Evolutionary conservation across 1,284 basidiomycete genomes (phyloP), one percentile per base, ranked within the genome.

Genomic region (Phlebopus sp.): DNA sequence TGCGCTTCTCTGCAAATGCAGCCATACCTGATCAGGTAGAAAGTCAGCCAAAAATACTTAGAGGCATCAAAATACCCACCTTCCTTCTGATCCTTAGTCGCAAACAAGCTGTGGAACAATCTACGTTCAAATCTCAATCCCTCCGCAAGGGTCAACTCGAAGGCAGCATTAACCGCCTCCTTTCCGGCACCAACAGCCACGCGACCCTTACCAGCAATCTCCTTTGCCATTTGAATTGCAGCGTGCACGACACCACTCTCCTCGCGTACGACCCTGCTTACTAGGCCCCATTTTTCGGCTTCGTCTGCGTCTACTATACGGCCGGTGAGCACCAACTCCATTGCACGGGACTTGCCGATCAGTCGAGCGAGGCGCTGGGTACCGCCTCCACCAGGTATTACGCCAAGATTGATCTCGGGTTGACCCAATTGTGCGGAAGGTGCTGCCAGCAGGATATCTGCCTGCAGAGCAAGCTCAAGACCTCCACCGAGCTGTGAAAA

Each of bases 1-100:
- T 91, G 65, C 96, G 82, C 79, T 98, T 99, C 71, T 97, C 92
- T n/a, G 86, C 85, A 64, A 99, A 98, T n/a, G 95, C 96, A 32
- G 76, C 67, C 96, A 97, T 98, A 21, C 95, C 92, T 90, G 53
- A 25, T 34, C 39, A 29, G 27, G 10, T 4, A 6, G 6, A 23
- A 29, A 29, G 7, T 29, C 27, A 29, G 27, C 9, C 10, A 29
- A 8, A 8, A 29, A 29, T 29, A 29, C 10, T 4, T 8, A 11
- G 5, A 11, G 42, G 45, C 27, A 68, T n/a, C n/a, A n/a, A n/a
- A n/a, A n/a, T n/a, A n/a, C 82, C 56, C 57, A 87, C 91, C 92
- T 73, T 98, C 94, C 77, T 98, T 98, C 75, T 98, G 96, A 68
- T 99, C 96, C 53, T 88, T 81, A 36, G 96, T 98, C 14, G 93